Conservation (phyloP, 2,329 filamentous ascomycete species). For the Aotearoamyces nothofagi region DNA sequence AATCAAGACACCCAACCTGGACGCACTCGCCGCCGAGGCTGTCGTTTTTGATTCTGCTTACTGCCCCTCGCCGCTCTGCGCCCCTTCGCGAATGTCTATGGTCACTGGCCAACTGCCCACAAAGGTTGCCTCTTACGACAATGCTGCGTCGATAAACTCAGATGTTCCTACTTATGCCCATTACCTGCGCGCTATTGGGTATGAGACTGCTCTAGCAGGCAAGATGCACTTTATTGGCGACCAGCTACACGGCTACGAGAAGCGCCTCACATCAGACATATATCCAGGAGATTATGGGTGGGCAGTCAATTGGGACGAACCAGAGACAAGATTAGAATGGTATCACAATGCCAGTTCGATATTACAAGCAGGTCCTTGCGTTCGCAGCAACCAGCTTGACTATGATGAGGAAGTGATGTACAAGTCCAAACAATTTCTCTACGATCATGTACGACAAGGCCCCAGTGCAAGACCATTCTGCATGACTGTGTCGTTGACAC, state of each 20-base stretch:
- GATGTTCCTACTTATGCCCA: slow-evolving; percentile 87
- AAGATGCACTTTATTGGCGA: slow-evolving; percentile 98
- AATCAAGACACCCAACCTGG: slow-evolving; percentile 85
- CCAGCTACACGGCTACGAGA: slow-evolving; percentile 87
- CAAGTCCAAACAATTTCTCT: slow-evolving; percentile 76
- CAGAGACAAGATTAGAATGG: slow-evolving; percentile 76
- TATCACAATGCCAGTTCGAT: slow-evolving; percentile 95
- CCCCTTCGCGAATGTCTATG: slow-evolving; percentile 86
- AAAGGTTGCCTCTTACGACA: slow-evolving; percentile 85
- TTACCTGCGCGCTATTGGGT: slow-evolving; percentile 71
- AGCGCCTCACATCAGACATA: slow-evolving; percentile 84
- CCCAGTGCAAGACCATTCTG: slow-evolving; percentile 63
- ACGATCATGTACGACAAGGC: slow-evolving; percentile 76
- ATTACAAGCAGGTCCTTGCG: slow-evolving; percentile 73
- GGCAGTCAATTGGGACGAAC: slow-evolving; percentile 92
- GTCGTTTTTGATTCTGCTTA: slow-evolving; percentile 92
- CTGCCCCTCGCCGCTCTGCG: slow-evolving; percentile 85
- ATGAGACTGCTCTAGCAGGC: slow-evolving; percentile 79
- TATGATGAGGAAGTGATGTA: slow-evolving; percentile 96
- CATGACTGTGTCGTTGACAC: slow-evolving; percentile 76
- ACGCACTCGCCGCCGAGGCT: slow-evolving; percentile 63
- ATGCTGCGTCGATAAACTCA: slow-evolving; percentile 69
- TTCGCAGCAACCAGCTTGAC: slow-evolving; percentile 87
- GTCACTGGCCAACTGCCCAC: slow-evolving; percentile 84
- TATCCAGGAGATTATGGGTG: slow-evolving; percentile 91